phyloP scores from a whole-genome alignment of 306 rosid species.

The Acacia crassicarpa region DNA sequence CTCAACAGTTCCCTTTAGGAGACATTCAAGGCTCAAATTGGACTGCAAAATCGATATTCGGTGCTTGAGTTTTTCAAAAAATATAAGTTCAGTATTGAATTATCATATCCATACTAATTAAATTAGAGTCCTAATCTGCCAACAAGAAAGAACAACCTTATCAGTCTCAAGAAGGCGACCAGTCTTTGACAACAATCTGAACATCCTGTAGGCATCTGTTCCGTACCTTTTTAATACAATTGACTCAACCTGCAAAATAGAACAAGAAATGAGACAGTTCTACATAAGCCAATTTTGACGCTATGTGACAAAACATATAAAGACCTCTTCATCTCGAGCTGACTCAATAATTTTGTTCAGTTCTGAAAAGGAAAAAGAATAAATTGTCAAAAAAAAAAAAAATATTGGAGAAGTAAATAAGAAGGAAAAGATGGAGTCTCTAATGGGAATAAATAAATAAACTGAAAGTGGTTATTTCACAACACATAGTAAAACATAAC shows the following conservation, averaged over 20 bases:
- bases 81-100: background rate
- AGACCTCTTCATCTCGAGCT: constrained; percentile 83
- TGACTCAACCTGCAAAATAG: constrained; percentile 74
- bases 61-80: constrained; percentile 6
- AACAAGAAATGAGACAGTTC: constrained; percentile 32
- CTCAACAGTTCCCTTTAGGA: too few relatives aligned
- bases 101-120: constrained; percentile 18
- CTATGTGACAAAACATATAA: background rate
- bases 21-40: background rate
- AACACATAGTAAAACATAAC: constrained; percentile 13
- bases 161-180: constrained; percentile 63
- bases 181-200: constrained; percentile 70
- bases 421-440: constrained; percentile 17
- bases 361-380: constrained; percentile 54
- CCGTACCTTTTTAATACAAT: constrained; percentile 81
- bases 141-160: constrained; percentile 53
- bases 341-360: constrained; percentile 66
- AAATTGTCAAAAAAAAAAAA: constrained; percentile 15
- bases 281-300: constrained; percentile 20
- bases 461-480: background rate
- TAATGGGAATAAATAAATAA: constrained; percentile 8
- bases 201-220: constrained; percentile 76
- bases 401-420: background rate
- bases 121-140: constrained; percentile 20
- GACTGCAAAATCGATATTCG: background rate